Evolutionary conservation across 2,329 filamentous ascomycete genomes (phyloP), one percentile per base, ranked within the genome.

Genomic region (Exophiala xenobiotica): DNA sequence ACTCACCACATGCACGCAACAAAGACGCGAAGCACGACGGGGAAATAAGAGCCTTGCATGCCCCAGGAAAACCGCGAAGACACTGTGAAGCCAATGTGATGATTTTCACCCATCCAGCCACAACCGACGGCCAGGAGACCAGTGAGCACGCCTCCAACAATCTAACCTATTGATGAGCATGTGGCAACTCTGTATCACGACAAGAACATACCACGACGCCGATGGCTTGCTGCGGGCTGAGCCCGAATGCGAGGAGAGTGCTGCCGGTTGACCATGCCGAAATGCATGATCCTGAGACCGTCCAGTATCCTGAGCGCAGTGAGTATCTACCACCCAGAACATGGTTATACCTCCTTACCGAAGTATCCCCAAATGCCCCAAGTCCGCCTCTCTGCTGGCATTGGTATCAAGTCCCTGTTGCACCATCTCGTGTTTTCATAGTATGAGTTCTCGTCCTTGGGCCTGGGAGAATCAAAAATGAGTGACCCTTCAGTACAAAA

Each of bases 321-420:
- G 41, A 52, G 41, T 11, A 51, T 39, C 22, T 43, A 14, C 14
- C 6, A 3, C 22, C 12, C 27, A 2, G 9, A 31, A 26, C 11
- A 43, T 14, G 18, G 37, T 43, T 20, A 23, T 41, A 5, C 24
- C 27, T 42, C 23, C 47, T 35, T 45, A 62, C 62, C 62, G 44
- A 56, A 59, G 42, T 59, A 63, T 14, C 59, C 59, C 53, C 59
- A 65, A 26, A 63, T 50, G 8, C 60, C 62, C 60, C 61, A 66
- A 6, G 63, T 65, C 24, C 63, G 54, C 40, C 63, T 56, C 18
- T 62, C 57, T 2, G 53, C 58, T 18, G 64, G 64, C 46, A 65
- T 62, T 27, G 64, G 64, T 18, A 64, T 63, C 27, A 66, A 48
- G 43, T 66, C 64, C 45, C 63, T 54, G 44, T 66, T 66, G 51